Evolutionary conservation across 345 rosid species (phyloP).

Genomic region (Mangifera indica): DNA sequence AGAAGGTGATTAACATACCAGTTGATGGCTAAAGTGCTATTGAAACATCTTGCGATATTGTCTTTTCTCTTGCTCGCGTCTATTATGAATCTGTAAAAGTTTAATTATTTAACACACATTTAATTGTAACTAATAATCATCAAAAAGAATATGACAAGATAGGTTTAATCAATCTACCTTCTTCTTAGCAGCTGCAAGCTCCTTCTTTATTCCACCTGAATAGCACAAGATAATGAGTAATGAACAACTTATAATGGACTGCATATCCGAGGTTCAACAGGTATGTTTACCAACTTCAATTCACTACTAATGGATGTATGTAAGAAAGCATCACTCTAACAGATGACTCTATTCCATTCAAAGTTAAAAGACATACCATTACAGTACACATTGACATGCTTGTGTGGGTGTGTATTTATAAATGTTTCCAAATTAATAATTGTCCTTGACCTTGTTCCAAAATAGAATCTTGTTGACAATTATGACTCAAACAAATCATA

Average conservation of each 20-base stretch:
- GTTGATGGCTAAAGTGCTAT: constrained; percentile 19
- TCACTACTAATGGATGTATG: background rate
- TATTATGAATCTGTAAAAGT: constrained; percentile 54
- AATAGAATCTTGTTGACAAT: background rate
- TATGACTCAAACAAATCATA: background rate
- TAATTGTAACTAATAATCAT: background rate
- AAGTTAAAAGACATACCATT: background rate
- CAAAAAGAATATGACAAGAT: background rate
- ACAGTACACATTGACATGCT: background rate
- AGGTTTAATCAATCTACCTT: constrained; percentile 52
- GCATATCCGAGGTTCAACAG: background rate
- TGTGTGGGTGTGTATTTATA: background rate
- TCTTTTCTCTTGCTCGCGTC: constrained; percentile 65
- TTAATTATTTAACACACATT: constrained; percentile 7
- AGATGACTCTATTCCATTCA: background rate
- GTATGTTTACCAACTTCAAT: background rate
- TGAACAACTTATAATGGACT: constrained; percentile 15
- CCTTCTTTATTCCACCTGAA: constrained; percentile 85
- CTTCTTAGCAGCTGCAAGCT: constrained; percentile 72
- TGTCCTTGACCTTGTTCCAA: background rate
- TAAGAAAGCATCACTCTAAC: background rate
- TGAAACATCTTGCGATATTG: constrained; percentile 76
- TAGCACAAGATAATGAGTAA: constrained; percentile 19
- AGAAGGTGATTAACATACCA: constrained; percentile 15
- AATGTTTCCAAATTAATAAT: background rate